These are phyloP conservation scores for Alternaria burnsii DNA, from an alignment of 2,329 filamentous ascomycete genomes.

Conservation along the genomic window DNA sequence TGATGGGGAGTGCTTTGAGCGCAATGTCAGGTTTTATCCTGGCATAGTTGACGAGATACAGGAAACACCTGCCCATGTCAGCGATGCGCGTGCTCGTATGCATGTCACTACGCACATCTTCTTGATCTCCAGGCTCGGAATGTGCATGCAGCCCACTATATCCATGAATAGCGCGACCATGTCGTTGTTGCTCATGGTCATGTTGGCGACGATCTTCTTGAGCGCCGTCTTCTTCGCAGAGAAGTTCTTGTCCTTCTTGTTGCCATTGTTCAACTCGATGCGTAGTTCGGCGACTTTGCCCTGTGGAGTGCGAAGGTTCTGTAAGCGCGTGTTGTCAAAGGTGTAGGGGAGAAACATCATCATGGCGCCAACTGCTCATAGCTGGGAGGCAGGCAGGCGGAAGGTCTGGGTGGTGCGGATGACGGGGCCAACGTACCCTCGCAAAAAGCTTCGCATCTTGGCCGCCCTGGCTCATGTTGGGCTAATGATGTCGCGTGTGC, in stretches of 20 bases:
- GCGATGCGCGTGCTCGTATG: conserved; percentile 16
- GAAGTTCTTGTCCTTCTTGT: conserved; percentile 98
- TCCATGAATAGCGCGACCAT: conserved; percentile 98
- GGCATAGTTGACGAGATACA: conserved; percentile 97
- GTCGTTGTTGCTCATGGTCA: conserved; percentile 99
- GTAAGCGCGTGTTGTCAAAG: conserved; percentile 59
- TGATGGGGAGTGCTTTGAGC: conserved; percentile 86
- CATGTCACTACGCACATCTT: conserved; percentile 77
- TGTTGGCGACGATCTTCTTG: conserved; percentile 99
- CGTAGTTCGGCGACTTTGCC: conserved; percentile 98
- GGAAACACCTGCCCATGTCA: conserved; percentile 79
- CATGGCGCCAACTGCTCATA: conserved; percentile 20
- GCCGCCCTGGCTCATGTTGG: conserved; percentile 71
- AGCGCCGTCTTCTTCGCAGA: conserved; percentile 94
- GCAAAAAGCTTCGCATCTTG: conserved; percentile 99
- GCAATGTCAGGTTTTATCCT: conserved; percentile 93
- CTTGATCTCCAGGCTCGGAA: conserved; percentile 96
- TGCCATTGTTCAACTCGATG: conserved; percentile 89
- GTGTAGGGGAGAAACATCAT: conserved; percentile 53
- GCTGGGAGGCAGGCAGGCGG: conserved; percentile 6
- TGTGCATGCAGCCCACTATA: conserved; percentile 93
- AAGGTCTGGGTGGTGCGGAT: conserved; percentile 28
- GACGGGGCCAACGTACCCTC: conserved; percentile 71
- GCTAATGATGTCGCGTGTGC: conserved; percentile 35
- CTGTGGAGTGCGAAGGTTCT: conserved; percentile 66